Evolutionary conservation across 257 asterid species (phyloP).

Genomic region (Nicotiana noctiflora): DNA sequence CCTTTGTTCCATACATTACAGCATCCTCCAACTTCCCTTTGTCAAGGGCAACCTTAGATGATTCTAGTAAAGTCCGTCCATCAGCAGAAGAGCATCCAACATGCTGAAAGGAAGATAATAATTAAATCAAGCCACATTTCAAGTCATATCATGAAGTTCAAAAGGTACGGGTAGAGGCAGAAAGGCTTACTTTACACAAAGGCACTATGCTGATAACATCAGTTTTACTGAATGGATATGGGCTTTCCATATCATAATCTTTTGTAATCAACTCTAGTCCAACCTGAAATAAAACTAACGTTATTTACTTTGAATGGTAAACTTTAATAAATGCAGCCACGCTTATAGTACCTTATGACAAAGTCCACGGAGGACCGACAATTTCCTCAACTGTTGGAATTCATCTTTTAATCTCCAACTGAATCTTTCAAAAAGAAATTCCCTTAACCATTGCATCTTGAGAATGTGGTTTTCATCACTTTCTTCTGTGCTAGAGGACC

Average conservation of each 20-base stretch:
- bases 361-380: slow-evolving; percentile 86
- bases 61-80: slow-evolving; percentile 86
- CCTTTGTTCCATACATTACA: slow-evolving; percentile 89
- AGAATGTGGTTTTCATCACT: slow-evolving; percentile 33
- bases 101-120: slow-evolving; percentile 44
- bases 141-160: slow-evolving; percentile 6
- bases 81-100: slow-evolving; percentile 96
- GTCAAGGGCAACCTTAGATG: slow-evolving; percentile 94
- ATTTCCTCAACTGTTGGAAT: slow-evolving; percentile 60
- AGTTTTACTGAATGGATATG: slow-evolving; percentile 62
- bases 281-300: slow-evolving; percentile 41
- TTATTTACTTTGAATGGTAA: slow-evolving; percentile 16
- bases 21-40: slow-evolving; percentile 99
- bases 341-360: slow-evolving; percentile 73
- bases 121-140: slow-evolving; percentile 10
- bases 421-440: slow-evolving; percentile 58
- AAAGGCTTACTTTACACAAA: slow-evolving; percentile 66
- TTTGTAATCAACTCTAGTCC: slow-evolving; percentile 87
- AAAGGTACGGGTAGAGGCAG: slow-evolving; percentile 2
- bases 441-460: slow-evolving; percentile 64
- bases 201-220: slow-evolving; percentile 90
- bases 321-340: slow-evolving; percentile 8
- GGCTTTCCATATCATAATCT: slow-evolving; percentile 85
- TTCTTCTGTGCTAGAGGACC: slow-evolving; percentile 41
- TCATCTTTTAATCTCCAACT: slow-evolving; percentile 80